A percentile compares a stretch with the other conserved stretches of the same genome.
phyloP scores from a whole-genome alignment of 2,329 filamentous ascomycete genomes.

The Calonectria hawksworthii region DNA sequence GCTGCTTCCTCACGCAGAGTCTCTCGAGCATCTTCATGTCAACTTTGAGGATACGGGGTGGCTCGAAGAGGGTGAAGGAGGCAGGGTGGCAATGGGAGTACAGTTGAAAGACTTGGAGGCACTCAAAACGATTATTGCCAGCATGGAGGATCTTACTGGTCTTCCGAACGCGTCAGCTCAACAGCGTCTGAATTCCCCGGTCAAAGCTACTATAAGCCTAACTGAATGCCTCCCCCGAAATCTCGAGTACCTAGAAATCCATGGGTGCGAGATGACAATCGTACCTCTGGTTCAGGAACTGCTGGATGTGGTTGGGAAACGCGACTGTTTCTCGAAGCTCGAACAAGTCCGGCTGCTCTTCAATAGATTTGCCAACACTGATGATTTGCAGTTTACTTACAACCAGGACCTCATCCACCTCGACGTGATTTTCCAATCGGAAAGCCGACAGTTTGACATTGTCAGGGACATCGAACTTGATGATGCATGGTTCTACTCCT shows the following conservation, averaged over 20 bases:
- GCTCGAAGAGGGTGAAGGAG: background rate
- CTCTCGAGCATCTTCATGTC: slow-evolving; percentile 25
- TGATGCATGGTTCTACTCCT: background rate
- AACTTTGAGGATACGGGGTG: slow-evolving; percentile 16
- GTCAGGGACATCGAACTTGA: background rate
- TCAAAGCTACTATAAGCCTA: slow-evolving; percentile 4
- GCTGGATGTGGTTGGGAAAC: background rate
- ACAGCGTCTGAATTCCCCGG: background rate
- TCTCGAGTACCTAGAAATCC: slow-evolving; percentile 26
- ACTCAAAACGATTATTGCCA: background rate
- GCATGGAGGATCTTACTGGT: slow-evolving; percentile 11
- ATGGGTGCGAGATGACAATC: slow-evolving; percentile 20
- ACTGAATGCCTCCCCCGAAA: slow-evolving; percentile 20
- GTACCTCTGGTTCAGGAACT: slow-evolving; percentile 25
- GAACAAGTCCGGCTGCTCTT: slow-evolving; percentile 17
- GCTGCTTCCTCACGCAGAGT: slow-evolving; percentile 14
- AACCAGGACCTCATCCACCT: background rate
- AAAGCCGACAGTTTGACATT: slow-evolving; percentile 9
- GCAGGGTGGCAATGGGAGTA: slow-evolving; percentile 1
- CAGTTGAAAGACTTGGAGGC: slow-evolving; percentile 7
- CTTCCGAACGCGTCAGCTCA: background rate
- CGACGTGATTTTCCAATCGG: slow-evolving; percentile 14
- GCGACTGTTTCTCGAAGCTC: background rate
- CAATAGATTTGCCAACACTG: background rate
- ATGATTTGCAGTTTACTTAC: background rate